Conservation (phyloP, 345 rosid species). For the Combretum micranthum region DNA sequence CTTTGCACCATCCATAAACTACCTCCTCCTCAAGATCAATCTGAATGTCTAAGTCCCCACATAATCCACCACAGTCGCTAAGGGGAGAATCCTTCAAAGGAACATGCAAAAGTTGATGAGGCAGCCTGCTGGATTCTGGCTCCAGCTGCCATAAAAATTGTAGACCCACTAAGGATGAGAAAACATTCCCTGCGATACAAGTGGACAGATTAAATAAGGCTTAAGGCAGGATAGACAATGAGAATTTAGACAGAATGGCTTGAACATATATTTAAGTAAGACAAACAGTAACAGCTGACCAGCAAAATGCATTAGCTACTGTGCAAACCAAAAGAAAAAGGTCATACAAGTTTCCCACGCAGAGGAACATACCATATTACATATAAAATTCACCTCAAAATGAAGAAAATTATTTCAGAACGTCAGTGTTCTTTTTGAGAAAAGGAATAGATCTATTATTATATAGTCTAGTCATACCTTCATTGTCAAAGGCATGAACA, state of each 20-base stretch:
- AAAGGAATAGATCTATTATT: neutral
- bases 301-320: too few species aligned
- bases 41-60: constrained; percentile 79
- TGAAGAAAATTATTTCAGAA: neutral
- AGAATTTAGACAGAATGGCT: too few species aligned
- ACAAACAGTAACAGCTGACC: too few species aligned
- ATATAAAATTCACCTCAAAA: too few species aligned
- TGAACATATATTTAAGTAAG: too few species aligned
- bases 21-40: constrained; percentile 80
- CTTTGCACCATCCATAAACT: constrained; percentile 1
- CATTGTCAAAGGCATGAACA: constrained; percentile 78
- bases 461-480: constrained; percentile 40
- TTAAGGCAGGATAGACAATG: too few species aligned
- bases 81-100: constrained; percentile 90
- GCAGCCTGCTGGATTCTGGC: constrained; percentile 46
- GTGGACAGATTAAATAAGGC: constrained; percentile 1
- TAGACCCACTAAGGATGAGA: constrained; percentile 88
- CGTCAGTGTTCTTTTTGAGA: neutral
- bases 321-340: too few species aligned
- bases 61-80: constrained; percentile 85
- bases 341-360: too few species aligned
- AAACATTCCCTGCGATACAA: constrained; percentile 61
- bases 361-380: too few species aligned
- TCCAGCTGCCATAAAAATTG: constrained; percentile 79
- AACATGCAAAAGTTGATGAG: constrained; percentile 84